phyloP scores from a whole-genome alignment of 2,329 filamentous ascomycete genomes.

The Gyromitra esculenta region DNA sequence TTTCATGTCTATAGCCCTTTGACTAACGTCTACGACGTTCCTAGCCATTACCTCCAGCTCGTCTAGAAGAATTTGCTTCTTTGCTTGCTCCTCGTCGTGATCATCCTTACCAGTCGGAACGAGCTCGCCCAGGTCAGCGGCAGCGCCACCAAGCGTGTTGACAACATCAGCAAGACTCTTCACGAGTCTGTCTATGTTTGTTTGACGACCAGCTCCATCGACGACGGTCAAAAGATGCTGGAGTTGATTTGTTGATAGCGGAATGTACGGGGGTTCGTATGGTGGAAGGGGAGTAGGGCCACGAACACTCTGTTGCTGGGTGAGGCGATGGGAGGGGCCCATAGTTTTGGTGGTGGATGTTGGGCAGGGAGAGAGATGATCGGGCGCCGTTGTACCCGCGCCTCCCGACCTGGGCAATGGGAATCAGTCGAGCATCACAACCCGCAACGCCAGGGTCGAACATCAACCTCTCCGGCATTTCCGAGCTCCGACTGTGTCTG shows the following conservation, averaged over 20 bases:
- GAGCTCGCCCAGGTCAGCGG: slow-evolving; percentile 42
- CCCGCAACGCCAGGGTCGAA: slow-evolving; percentile 9
- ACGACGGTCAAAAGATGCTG: slow-evolving; percentile 15
- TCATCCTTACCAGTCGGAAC: slow-evolving; percentile 28
- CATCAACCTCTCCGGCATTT: slow-evolving; percentile 28
- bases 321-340: slow-evolving; percentile 23
- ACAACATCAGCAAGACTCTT: slow-evolving; percentile 19
- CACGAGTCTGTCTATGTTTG: slow-evolving; percentile 30
- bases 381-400: neutral
- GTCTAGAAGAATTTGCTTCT: slow-evolving; percentile 25
- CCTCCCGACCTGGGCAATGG: slow-evolving; percentile 5
- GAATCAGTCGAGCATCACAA: slow-evolving; percentile 23
- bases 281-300: slow-evolving; percentile 33
- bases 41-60: slow-evolving; percentile 36
- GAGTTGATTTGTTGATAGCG: slow-evolving; percentile 18
- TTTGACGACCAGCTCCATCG: slow-evolving; percentile 28
- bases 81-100: slow-evolving; percentile 30
- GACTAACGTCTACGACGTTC: slow-evolving; percentile 33
- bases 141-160: slow-evolving; percentile 28
- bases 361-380: neutral
- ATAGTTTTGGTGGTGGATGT: slow-evolving; percentile 8
- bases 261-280: slow-evolving; percentile 45
- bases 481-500: slow-evolving; percentile 25
- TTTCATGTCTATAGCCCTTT: slow-evolving; percentile 14
- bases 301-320: slow-evolving; percentile 13